Conservation (phyloP, 2,329 filamentous ascomycete genomes). For the Sporothrix humicola region DNA sequence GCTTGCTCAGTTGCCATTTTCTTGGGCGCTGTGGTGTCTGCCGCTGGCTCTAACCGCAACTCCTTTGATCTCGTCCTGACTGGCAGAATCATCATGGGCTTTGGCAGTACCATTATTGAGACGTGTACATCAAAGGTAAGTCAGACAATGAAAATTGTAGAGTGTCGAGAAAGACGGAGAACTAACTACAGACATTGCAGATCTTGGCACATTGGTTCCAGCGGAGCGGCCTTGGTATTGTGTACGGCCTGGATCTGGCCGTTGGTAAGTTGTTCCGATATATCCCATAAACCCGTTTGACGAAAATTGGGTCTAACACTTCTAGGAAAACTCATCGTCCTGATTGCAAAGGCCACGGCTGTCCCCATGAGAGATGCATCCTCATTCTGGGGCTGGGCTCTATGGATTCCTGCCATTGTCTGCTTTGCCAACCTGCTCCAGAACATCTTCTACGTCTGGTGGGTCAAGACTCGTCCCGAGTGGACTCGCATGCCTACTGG, state of each 20-base stretch:
- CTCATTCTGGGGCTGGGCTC: conserved; percentile 42
- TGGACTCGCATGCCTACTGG: conserved; percentile 41
- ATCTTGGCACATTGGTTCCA: conserved; percentile 43
- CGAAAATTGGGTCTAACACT: too few species aligned
- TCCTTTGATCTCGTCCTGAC: conserved; percentile 39
- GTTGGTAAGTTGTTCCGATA: conserved; percentile 32
- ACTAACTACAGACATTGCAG: conserved; percentile 25
- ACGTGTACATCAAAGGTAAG: conserved; percentile 41
- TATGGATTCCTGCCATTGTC: conserved; percentile 40
- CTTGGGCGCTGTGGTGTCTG: conserved; percentile 40
- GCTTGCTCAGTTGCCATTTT: conserved; percentile 40
- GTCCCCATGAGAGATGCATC: conserved; percentile 42
- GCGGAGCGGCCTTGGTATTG: conserved; percentile 38
- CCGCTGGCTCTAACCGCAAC: conserved; percentile 39
- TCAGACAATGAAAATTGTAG: not conserved
- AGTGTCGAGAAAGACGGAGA: too few species aligned
- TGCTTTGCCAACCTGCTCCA: conserved; percentile 34
- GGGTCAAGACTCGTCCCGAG: conserved; percentile 38
- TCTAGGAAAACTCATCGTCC: conserved; percentile 39
- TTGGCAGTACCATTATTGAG: conserved; percentile 42
- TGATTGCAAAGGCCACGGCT: conserved; percentile 41
- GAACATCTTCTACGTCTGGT: conserved; percentile 38
- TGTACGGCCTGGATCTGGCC: conserved; percentile 40
- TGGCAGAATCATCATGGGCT: conserved; percentile 42
- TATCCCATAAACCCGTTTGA: too few species aligned